Evolutionary conservation across 805 yeast genomes (phyloP).

Genomic region (Nakazawaea ernobii): DNA sequence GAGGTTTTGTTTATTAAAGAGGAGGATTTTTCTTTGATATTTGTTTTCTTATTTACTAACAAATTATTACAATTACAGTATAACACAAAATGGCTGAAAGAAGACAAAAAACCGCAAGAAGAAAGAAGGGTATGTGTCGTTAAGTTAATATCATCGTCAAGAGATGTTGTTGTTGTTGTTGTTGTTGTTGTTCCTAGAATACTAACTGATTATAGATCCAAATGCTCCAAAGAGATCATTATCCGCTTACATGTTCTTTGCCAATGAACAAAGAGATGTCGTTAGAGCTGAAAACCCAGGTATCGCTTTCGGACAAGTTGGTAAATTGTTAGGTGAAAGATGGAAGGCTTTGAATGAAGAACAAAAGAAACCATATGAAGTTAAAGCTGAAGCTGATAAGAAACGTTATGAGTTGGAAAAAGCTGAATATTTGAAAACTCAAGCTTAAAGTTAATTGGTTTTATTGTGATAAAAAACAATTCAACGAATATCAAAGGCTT

Average conservation of each 20-base stretch:
- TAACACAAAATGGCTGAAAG: constrained; percentile 21
- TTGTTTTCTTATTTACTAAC: constrained; percentile 1
- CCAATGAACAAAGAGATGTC: constrained; percentile 93
- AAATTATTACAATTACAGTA: not conserved
- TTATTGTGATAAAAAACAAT: not conserved
- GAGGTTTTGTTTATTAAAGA: not conserved
- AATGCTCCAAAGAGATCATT: constrained; percentile 98
- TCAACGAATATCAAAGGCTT: too few species aligned
- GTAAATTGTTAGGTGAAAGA: constrained; percentile 89
- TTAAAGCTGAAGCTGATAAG: constrained; percentile 92
- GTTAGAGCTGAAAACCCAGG: constrained; percentile 97
- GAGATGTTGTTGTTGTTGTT: too few species aligned
- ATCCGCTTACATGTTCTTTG: constrained; percentile 98
- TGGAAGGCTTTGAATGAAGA: constrained; percentile 89
- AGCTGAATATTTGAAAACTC: constrained; percentile 60
- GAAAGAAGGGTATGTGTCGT: constrained; percentile 26
- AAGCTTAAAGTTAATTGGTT: constrained; percentile 3
- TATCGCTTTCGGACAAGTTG: constrained; percentile 91
- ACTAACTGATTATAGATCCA: constrained; percentile 49
- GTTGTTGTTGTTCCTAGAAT: not conserved
- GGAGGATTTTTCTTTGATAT: not conserved
- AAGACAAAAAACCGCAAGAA: constrained; percentile 24
- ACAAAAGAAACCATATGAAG: constrained; percentile 86
- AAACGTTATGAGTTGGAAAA: constrained; percentile 96
- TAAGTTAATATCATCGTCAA: not conserved